Conservation (phyloP, 2,329 filamentous ascomycete genomes). For the Mycosphaerelloides madeirae region DNA sequence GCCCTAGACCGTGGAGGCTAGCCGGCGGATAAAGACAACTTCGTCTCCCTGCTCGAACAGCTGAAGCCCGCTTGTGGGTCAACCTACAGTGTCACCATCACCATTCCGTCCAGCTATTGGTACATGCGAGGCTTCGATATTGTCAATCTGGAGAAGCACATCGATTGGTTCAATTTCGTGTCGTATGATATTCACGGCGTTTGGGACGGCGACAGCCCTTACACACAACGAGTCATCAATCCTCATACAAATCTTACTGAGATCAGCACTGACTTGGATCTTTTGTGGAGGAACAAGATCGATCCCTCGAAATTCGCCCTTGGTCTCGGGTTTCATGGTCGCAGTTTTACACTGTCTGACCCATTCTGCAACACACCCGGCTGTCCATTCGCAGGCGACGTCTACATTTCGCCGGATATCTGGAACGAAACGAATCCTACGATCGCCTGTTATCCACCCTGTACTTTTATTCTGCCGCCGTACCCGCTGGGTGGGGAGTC, state of each 20-base stretch:
- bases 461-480: too few relatives aligned
- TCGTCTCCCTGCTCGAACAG: constrained; percentile 34
- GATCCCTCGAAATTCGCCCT: constrained; percentile 40
- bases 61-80: constrained; percentile 28
- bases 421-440: too few relatives aligned
- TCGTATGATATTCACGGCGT: constrained; percentile 6
- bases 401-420: too few relatives aligned
- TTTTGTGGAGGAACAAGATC: constrained; percentile 46
- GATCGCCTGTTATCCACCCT: too few relatives aligned
- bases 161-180: constrained; percentile 18
- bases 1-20: constrained; percentile 36
- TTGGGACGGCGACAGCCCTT: constrained; percentile 1
- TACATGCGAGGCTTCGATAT: constrained; percentile 18
- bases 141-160: background rate
- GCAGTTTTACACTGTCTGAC: constrained; percentile 29
- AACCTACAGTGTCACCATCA: constrained; percentile 28
- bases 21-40: constrained; percentile 36
- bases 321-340: constrained; percentile 47
- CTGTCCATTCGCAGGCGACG: constrained; percentile 17
- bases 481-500: too few relatives aligned
- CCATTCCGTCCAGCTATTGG: constrained; percentile 22
- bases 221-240: too few relatives aligned
- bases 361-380: constrained; percentile 16
- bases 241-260: constrained; percentile 36
- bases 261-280: constrained; percentile 39